Evolutionary conservation across 192 early-diverging fungal genomes (phyloP).

Genomic region (Diversispora epigaea): DNA sequence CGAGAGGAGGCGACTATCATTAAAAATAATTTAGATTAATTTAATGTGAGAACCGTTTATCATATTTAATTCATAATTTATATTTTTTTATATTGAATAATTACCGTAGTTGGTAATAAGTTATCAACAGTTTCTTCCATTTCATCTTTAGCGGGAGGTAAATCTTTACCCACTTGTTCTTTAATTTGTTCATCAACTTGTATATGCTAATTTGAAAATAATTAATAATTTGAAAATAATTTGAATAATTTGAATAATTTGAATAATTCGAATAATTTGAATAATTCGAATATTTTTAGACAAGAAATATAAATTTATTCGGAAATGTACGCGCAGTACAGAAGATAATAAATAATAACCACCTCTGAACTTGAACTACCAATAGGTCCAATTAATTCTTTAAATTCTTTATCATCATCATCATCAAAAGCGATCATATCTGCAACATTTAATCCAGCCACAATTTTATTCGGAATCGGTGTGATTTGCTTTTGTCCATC

Average conservation of each 20-base stretch:
- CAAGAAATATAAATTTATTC: too few relatives aligned
- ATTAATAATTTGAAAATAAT: too few relatives aligned
- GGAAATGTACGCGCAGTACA: too few relatives aligned
- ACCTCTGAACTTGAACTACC: too few relatives aligned
- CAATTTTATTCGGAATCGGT: not conserved
- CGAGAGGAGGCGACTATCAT: conserved; percentile 14
- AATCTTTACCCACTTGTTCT: conserved; percentile 3
- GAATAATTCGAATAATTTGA: too few relatives aligned
- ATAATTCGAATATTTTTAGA: too few relatives aligned
- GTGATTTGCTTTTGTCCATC: conserved; percentile 13
- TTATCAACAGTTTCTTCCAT: conserved; percentile 33
- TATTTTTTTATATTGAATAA: not conserved
- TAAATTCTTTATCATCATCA: conserved; percentile 34
- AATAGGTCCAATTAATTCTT: conserved; percentile 37
- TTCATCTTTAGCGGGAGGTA: conserved; percentile 8
- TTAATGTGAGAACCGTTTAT: not conserved
- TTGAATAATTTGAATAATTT: too few relatives aligned
- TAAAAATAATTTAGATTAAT: not conserved
- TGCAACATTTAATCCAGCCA: conserved; percentile 38
- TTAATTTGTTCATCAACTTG: not conserved
- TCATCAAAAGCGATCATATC: conserved; percentile 44
- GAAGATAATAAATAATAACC: too few relatives aligned
- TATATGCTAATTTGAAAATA: not conserved
- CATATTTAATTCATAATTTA: too few relatives aligned
- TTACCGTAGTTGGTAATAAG: conserved; percentile 26